phyloP scores from a whole-genome alignment of 306 rosid genomes.

The Casuarina glauca region DNA sequence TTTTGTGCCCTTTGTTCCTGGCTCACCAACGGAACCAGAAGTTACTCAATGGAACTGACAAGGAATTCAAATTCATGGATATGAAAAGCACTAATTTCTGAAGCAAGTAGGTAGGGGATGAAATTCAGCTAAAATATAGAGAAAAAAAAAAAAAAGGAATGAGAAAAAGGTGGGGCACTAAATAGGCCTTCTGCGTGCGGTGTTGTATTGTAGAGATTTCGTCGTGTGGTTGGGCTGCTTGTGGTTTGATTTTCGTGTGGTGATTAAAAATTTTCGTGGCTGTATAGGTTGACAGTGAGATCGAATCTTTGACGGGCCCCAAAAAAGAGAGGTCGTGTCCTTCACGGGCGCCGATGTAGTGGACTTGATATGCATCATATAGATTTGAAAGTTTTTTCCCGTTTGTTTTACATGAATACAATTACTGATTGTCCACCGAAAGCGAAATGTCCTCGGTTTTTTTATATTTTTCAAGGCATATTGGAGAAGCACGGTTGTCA shows the following conservation, averaged over 20 bases:
- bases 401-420: constrained; percentile 18
- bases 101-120: constrained; percentile 20
- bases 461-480: not conserved
- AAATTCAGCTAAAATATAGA: not conserved
- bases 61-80: constrained; percentile 3
- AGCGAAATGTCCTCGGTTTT: not conserved
- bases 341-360: too few relatives aligned
- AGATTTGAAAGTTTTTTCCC: constrained; percentile 25
- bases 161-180: constrained; percentile 13
- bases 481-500: not conserved
- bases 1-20: constrained; percentile 80
- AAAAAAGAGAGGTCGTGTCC: not conserved
- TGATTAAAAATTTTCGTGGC: constrained; percentile 31
- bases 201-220: constrained; percentile 32
- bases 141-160: not conserved
- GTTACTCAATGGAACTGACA: constrained; percentile 46
- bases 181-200: constrained; percentile 44
- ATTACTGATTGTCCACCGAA: constrained; percentile 6
- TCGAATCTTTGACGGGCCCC: too few relatives aligned
- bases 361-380: not conserved
- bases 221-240: constrained; percentile 27
- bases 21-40: constrained; percentile 69
- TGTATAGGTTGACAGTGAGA: constrained; percentile 22
- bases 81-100: constrained; percentile 23
- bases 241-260: constrained; percentile 31